Base-by-base conservation (phyloP, 495 filamentous ascomycete genomes). In the Gamarada debralockiae region DNA sequence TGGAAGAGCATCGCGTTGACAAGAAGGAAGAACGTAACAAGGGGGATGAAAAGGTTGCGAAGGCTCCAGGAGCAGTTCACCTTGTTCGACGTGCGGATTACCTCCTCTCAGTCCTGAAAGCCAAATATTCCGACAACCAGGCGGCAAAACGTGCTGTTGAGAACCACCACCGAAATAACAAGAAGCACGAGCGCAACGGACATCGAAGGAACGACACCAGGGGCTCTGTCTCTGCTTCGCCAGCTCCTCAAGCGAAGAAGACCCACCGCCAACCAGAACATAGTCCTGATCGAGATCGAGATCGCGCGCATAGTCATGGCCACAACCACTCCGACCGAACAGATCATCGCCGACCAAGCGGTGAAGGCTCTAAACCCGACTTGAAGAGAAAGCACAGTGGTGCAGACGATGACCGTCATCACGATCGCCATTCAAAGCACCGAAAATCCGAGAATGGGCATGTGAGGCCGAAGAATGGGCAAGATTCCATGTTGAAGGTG, bases 1-100 rank as follows among this genome's bases (percentile, higher is more conserved):
- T 99, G 5, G 93, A 99, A 65, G 93, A 99, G 63, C 92, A 97
- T 65, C 87, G 92, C n/a, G 92, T 97, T 20, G 95, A 92, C 65
- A 88, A 95, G 67, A 97, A 97, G 61, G 92, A 91, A 56, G 89
- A 96, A 59, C 87, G 93, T 15, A 78, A 75, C 54, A 89, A 89
- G 57, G 80, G 73, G 1, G 89, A 93, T 12, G 81, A 83, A 48
- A 87, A 87, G 60, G 76, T 81, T 15, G 87, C 89, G 1, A 95
- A 96, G 61, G 92, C 93, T 3, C 93, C 93, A 9, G 93, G 92
- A 2, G 92, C 93, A 42, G 93, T 97, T 27, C 93, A 99, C 62
- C 82, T 99, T 33, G 93, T 97, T 45, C 89, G 93, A 17, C 85
- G 93, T 45, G 89, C 92, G 3, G 92, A 97, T 64, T 97, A 97